Conservation (phyloP, 1,284 basidiomycete genomes). For the Chiua sp. region DNA sequence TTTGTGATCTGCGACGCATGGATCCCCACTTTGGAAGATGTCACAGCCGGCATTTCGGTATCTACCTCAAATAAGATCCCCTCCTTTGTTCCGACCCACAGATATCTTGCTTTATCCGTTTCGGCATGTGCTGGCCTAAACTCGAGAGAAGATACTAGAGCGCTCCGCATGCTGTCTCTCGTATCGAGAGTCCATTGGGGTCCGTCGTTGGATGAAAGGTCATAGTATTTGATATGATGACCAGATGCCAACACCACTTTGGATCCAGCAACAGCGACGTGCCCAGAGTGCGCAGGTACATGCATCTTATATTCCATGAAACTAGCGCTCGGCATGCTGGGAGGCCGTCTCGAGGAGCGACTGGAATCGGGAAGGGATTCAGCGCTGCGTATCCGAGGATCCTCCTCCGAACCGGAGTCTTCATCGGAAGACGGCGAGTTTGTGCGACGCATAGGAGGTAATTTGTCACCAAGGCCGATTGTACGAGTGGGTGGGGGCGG, state of each 20-base stretch:
- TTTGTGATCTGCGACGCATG: conserved; percentile 73
- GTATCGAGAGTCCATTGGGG: conserved; percentile 64
- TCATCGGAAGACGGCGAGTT: conserved; percentile 57
- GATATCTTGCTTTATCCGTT: conserved; percentile 48
- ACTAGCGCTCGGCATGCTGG: conserved; percentile 50
- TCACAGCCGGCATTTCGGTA: conserved; percentile 60
- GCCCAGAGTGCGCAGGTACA: conserved; percentile 60
- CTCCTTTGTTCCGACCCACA: conserved; percentile 92
- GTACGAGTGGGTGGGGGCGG: conserved; percentile 76
- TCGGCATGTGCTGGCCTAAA: conserved; percentile 59
- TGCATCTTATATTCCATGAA: conserved; percentile 56
- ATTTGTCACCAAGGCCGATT: conserved; percentile 69
- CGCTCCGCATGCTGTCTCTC: conserved; percentile 68
- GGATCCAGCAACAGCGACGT: conserved; percentile 65
- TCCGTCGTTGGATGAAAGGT: conserved; percentile 53
- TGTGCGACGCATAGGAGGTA: conserved; percentile 63
- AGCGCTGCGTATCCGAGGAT: conserved; percentile 41
- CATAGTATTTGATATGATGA: conserved; percentile 71
- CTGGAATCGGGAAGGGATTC: conserved; percentile 85
- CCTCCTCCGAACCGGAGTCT: conserved; percentile 58
- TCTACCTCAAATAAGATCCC: conserved; percentile 88
- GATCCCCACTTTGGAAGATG: conserved; percentile 59
- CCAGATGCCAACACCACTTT: conserved; percentile 64
- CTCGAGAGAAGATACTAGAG: conserved; percentile 77
- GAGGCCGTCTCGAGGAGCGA: conserved; percentile 81